Conservation (phyloP, 2,329 filamentous ascomycete species). For the Penicillium brevicompactum region DNA sequence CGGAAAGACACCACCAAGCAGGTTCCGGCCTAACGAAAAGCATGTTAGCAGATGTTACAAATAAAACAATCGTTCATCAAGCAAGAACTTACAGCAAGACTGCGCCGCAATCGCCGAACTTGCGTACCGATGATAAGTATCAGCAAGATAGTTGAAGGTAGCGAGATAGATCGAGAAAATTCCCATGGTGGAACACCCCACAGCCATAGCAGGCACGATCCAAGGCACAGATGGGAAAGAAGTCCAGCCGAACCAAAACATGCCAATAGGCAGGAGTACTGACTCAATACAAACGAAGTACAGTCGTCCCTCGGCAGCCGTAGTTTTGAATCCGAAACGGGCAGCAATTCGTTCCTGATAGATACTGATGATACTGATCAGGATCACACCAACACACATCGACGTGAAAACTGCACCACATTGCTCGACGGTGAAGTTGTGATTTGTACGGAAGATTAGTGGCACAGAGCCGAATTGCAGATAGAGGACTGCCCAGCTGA, state of each 20-base stretch:
- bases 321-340: conserved; percentile 48
- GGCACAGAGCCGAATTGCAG: conserved; percentile 80
- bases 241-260: conserved; percentile 81
- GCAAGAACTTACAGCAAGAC: conserved; percentile 63
- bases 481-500: conserved; percentile 88
- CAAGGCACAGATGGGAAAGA: conserved; percentile 65
- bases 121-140: conserved; percentile 82
- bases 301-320: conserved; percentile 72
- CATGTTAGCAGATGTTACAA: conserved; percentile 2
- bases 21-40: conserved; percentile 59
- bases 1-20: conserved; percentile 79
- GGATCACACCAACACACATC: conserved; percentile 66
- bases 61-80: background rate
- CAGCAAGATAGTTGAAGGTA: conserved; percentile 90
- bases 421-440: conserved; percentile 68
- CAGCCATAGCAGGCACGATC: conserved; percentile 70
- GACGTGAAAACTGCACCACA: conserved; percentile 73
- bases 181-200: conserved; percentile 77
- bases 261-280: conserved; percentile 72
- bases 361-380: conserved; percentile 71
- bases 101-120: conserved; percentile 85
- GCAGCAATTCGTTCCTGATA: conserved; percentile 69
- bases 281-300: conserved; percentile 82
- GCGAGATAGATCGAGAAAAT: conserved; percentile 86
- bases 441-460: conserved; percentile 69